Conservation (phyloP, 805 yeast species). For the Ogataea trehalophila region DNA sequence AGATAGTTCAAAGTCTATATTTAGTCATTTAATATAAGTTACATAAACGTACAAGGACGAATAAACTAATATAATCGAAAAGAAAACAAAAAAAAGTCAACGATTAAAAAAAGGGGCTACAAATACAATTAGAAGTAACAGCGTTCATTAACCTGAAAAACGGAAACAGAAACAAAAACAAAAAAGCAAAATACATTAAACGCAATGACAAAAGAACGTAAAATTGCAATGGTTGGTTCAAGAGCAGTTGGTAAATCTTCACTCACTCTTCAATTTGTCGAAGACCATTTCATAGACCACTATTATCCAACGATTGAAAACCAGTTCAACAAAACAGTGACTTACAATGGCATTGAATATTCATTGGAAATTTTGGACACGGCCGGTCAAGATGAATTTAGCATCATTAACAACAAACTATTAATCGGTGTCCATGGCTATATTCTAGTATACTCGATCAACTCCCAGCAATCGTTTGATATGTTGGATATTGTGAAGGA, state of each 20-base stretch:
- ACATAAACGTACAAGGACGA: too few species aligned
- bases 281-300: constrained; percentile 81
- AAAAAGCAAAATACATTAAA: too few species aligned
- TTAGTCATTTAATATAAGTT: too few species aligned
- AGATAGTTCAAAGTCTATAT: too few species aligned
- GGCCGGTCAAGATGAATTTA: constrained; percentile 90
- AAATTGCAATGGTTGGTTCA: constrained; percentile 82
- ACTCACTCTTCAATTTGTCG: constrained; percentile 77
- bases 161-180: neutral
- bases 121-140: too few species aligned
- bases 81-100: too few species aligned
- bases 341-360: constrained; percentile 68
- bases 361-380: constrained; percentile 85
- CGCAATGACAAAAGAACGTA: constrained; percentile 46
- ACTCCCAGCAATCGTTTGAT: constrained; percentile 73
- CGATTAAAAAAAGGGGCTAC: too few species aligned
- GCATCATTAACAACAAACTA: constrained; percentile 73
- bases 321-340: constrained; percentile 68
- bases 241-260: constrained; percentile 88
- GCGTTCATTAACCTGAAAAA: too few species aligned
- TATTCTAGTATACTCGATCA: constrained; percentile 74
- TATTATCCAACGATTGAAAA: constrained; percentile 91
- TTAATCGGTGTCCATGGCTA: constrained; percentile 82
- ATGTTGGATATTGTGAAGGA: constrained; percentile 73
- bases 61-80: too few species aligned